Percentiles rank a stretch among this genome's conserved stretches.
These are phyloP conservation scores for Vanderwaltozyma yarrowii DNA, from an alignment of 805 yeast species.

Conservation along the genomic window DNA sequence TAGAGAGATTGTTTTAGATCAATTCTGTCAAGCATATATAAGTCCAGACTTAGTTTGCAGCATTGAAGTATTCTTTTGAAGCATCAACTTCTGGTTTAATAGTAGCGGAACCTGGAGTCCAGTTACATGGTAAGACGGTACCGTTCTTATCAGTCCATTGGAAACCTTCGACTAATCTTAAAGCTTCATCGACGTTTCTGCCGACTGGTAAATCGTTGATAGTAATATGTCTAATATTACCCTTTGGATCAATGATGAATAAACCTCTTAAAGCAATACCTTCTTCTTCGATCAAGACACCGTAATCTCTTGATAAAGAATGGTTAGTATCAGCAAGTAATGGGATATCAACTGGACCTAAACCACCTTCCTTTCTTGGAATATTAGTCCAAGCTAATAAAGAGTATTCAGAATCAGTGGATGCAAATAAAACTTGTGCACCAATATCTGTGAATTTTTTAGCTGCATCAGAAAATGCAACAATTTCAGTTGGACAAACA, in stretches of 20 bases:
- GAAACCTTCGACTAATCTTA: conserved; percentile 97
- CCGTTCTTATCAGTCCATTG: conserved; percentile 99
- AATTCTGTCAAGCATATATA: too few species aligned
- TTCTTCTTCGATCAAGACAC: conserved; percentile 91
- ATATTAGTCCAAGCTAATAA: conserved; percentile 97
- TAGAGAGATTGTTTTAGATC: too few species aligned
- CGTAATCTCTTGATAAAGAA: conserved; percentile 87
- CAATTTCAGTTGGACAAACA: conserved; percentile 98
- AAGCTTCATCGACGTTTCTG: conserved; percentile 94
- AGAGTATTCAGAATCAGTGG: conserved; percentile 97
- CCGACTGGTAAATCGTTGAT: conserved; percentile 99
- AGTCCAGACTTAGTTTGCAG: conserved; percentile 35
- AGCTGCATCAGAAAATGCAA: conserved; percentile 95
- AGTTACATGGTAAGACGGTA: conserved; percentile 99
- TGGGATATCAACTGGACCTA: conserved; percentile 91
- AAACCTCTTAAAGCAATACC: conserved; percentile 98
- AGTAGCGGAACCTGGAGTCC: conserved; percentile 91
- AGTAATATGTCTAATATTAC: conserved; percentile 90
- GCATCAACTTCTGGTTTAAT: conserved; percentile 72
- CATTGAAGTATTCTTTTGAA: conserved; percentile 70
- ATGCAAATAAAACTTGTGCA: conserved; percentile 86
- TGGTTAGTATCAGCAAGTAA: conserved; percentile 95
- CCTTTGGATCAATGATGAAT: conserved; percentile 95
- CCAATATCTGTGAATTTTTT: conserved; percentile 80
- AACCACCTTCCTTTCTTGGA: conserved; percentile 95